phyloP scores from a whole-genome alignment of 78 protist species.

The Capsaspora owczarzaki region DNA sequence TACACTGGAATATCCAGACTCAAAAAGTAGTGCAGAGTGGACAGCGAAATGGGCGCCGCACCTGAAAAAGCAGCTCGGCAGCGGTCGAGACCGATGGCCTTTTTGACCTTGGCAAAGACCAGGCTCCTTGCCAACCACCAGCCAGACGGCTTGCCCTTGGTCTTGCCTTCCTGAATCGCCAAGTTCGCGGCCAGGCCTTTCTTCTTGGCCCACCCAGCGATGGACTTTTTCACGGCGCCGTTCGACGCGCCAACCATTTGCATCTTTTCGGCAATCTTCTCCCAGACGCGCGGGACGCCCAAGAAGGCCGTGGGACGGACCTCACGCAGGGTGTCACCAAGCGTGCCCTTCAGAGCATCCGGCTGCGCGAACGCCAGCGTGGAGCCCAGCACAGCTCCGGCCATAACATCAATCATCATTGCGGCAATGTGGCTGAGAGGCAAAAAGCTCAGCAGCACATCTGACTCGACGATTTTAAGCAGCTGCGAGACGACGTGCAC shows the following conservation, averaged over 20 bases:
- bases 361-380: conserved; percentile 55
- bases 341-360: conserved; percentile 52
- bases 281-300: conserved; percentile 87
- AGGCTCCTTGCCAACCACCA: background rate
- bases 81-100: conserved; percentile 56
- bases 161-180: background rate
- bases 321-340: conserved; percentile 40
- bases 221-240: conserved; percentile 36
- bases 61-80: conserved; percentile 43
- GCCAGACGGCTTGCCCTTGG: background rate
- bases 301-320: conserved; percentile 69
- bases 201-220: conserved; percentile 52
- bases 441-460: conserved; percentile 44
- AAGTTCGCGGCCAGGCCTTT: conserved; percentile 24
- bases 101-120: conserved; percentile 24
- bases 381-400: conserved; percentile 41
- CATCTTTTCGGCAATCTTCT: conserved; percentile 62
- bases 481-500: background rate
- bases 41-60: conserved; percentile 73
- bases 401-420: conserved; percentile 55
- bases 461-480: background rate
- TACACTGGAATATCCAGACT: conserved; percentile 47
- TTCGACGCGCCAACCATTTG: conserved; percentile 2
- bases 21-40: conserved; percentile 54
- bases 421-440: conserved; percentile 82